phyloP scores from a whole-genome alignment of 179 eudicot species.

The Pouteria campechiana region DNA sequence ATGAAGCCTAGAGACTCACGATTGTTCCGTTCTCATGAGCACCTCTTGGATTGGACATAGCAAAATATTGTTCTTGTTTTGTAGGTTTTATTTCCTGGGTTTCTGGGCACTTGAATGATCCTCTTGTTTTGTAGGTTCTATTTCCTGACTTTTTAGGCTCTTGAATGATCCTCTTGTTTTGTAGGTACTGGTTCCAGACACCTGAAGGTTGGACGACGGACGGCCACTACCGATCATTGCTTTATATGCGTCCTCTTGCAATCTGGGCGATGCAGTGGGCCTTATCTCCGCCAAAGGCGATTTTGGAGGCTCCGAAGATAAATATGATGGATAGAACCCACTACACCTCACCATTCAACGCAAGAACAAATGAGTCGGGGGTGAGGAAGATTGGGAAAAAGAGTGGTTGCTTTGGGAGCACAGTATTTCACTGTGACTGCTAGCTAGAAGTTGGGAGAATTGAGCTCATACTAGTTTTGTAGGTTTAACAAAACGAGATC shows the following conservation, averaged over 20 bases:
- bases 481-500: too few relatives aligned
- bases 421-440: conserved; percentile 66
- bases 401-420: conserved; percentile 51
- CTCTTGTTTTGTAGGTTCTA: background rate
- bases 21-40: too few relatives aligned
- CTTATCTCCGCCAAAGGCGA: conserved; percentile 52
- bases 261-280: conserved; percentile 99
- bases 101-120: background rate
- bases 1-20: background rate
- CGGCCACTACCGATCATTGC: conserved; percentile 87
- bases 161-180: background rate
- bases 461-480: too few relatives aligned
- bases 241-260: conserved; percentile 96
- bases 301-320: conserved; percentile 63
- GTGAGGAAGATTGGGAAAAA: conserved; percentile 39
- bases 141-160: too few relatives aligned
- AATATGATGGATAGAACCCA: conserved; percentile 69
- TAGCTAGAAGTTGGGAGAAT: too few relatives aligned
- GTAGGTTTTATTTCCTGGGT: background rate
- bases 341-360: conserved; percentile 21
- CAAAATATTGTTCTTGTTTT: too few relatives aligned
- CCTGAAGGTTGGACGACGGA: conserved; percentile 97
- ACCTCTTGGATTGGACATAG: too few relatives aligned
- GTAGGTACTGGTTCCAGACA: conserved; percentile 90
- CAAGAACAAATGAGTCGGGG: conserved; percentile 27